Evolutionary conservation across 2,329 filamentous ascomycete genomes (phyloP).

Genomic region (Calcarisporium arbuscula): DNA sequence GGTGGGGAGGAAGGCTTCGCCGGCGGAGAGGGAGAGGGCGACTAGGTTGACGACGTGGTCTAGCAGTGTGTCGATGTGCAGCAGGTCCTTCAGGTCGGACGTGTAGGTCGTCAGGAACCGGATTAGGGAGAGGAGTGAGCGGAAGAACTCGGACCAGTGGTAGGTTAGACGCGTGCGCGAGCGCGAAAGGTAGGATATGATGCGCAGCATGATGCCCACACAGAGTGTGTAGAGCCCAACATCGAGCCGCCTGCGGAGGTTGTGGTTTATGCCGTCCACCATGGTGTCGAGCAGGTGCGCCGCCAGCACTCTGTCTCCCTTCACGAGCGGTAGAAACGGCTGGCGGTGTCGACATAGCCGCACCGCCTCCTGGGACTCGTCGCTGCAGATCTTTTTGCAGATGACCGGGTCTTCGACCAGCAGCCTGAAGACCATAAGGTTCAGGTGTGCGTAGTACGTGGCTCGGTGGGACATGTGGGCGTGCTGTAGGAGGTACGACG

Average conservation of each 20-base stretch:
- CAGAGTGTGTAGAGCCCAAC: constrained; percentile 77
- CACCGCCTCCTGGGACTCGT: constrained; percentile 66
- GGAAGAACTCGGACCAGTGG: constrained; percentile 95
- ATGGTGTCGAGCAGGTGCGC: constrained; percentile 77
- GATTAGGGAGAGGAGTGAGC: constrained; percentile 77
- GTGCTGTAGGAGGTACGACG: constrained; percentile 90
- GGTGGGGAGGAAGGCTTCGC: constrained; percentile 85
- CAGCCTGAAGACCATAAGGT: constrained; percentile 77
- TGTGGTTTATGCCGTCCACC: constrained; percentile 90
- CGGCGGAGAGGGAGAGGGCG: constrained; percentile 75
- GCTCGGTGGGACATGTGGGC: constrained; percentile 76
- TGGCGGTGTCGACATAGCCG: constrained; percentile 85
- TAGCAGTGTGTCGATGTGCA: constrained; percentile 67
- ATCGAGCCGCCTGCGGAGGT: constrained; percentile 78
- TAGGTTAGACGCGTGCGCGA: constrained; percentile 76
- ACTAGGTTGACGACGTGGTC: constrained; percentile 75
- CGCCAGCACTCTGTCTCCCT: constrained; percentile 65
- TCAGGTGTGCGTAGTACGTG: constrained; percentile 77
- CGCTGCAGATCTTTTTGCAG: constrained; percentile 77
- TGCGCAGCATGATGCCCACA: constrained; percentile 73
- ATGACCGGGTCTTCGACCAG: constrained; percentile 78
- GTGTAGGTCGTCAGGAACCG: constrained; percentile 87
- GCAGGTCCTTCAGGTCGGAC: constrained; percentile 63
- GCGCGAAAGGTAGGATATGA: constrained; percentile 77
- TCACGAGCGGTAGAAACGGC: constrained; percentile 72